phyloP scores from a whole-genome alignment of 306 rosid genomes.

The Casuarina cunninghamiana region DNA sequence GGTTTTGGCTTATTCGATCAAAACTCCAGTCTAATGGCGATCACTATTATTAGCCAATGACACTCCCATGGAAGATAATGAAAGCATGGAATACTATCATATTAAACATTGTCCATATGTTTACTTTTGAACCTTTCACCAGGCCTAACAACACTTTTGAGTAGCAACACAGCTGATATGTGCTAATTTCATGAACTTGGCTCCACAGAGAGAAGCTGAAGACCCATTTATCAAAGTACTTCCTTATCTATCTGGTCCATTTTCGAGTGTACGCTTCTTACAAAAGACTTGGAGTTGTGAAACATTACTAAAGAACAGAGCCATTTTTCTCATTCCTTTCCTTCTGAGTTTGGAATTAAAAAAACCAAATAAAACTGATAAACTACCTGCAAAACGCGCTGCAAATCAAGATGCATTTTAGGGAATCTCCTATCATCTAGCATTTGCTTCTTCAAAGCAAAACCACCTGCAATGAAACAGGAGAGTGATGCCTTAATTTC shows the following conservation, averaged over 20 bases:
- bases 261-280: too few relatives aligned
- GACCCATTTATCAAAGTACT: too few relatives aligned
- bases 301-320: too few relatives aligned
- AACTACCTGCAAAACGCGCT: conserved; percentile 90
- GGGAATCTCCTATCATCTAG: conserved; percentile 97
- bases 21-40: conserved; percentile 11
- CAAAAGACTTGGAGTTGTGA: too few relatives aligned
- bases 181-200: too few relatives aligned
- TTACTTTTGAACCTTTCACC: not conserved
- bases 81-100: not conserved
- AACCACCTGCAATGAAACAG: conserved; percentile 60
- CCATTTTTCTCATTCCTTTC: not conserved
- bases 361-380: conserved; percentile 20
- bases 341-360: conserved; percentile 3
- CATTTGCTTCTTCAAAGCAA: conserved; percentile 89
- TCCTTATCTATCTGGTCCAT: too few relatives aligned
- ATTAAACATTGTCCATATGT: not conserved
- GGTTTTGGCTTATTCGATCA: conserved; percentile 16
- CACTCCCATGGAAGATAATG: conserved; percentile 12
- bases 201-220: too few relatives aligned
- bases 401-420: conserved; percentile 86
- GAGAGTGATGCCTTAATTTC: conserved; percentile 23
- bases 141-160: too few relatives aligned
- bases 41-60: conserved; percentile 2
- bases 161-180: too few relatives aligned